A percentile compares a stretch with the other conserved stretches of the same genome.
These are phyloP conservation scores for Fusarium aywerte DNA, from an alignment of 2,329 filamentous ascomycete genomes.

Conservation along the genomic window DNA sequence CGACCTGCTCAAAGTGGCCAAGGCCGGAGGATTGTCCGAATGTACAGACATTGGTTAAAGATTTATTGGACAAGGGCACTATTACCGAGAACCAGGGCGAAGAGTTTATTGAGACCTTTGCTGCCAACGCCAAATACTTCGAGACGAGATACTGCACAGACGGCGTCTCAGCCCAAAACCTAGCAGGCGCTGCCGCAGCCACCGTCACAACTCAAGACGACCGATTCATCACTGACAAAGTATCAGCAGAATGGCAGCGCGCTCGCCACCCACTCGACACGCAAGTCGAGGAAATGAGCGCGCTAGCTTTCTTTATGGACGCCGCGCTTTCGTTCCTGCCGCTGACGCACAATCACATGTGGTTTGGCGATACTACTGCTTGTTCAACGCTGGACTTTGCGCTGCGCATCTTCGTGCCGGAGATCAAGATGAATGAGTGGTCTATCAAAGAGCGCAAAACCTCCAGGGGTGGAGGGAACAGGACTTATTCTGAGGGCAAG, in stretches of 20 bases:
- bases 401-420: slow-evolving; percentile 55
- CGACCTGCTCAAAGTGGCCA: slow-evolving; percentile 50
- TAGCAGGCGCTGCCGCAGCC: slow-evolving; percentile 55
- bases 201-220: slow-evolving; percentile 51
- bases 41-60: slow-evolving; percentile 3
- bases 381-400: slow-evolving; percentile 63
- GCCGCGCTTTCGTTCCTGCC: slow-evolving; percentile 57
- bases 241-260: slow-evolving; percentile 57
- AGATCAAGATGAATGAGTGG: slow-evolving; percentile 56
- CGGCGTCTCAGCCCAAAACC: slow-evolving; percentile 57
- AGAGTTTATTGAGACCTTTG: slow-evolving; percentile 46
- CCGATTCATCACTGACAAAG: slow-evolving; percentile 50
- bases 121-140: slow-evolving; percentile 46
- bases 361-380: slow-evolving; percentile 56
- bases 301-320: slow-evolving; percentile 58
- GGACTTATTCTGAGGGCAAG: slow-evolving; percentile 58
- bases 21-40: slow-evolving; percentile 42
- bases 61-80: slow-evolving; percentile 40
- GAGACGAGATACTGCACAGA: slow-evolving; percentile 53
- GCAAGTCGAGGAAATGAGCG: slow-evolving; percentile 50
- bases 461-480: slow-evolving; percentile 52
- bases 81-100: slow-evolving; percentile 41
- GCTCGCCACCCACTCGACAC: slow-evolving; percentile 35
- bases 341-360: slow-evolving; percentile 55
- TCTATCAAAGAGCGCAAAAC: slow-evolving; percentile 56